Base-by-base conservation (phyloP, 768 basidiomycete genomes). In the Panus rudis region DNA sequence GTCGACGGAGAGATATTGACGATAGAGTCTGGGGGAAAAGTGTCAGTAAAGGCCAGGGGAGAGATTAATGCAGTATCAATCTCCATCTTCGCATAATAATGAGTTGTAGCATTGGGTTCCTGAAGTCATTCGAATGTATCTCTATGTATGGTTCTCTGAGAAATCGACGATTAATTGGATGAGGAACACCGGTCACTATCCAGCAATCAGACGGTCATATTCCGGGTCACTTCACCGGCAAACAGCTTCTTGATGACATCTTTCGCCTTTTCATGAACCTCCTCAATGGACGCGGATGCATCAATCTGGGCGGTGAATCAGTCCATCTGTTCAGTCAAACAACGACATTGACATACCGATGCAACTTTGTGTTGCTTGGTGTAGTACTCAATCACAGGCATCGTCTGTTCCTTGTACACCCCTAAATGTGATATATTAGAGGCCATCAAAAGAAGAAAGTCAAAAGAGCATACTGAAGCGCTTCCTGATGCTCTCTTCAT, bases 361-460 rank as follows among this genome's bases (percentile, higher is more conserved):
- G 81, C 79, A 11, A 96, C 87, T 61, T 89, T 92, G 52, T 65
- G 69, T 38, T 70, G 61, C 35, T 65, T 59, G 40, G 69, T 62
- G 60, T 94, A 93, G 63, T 92, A 73, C 35, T 91, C 69, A 43
- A 99, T 89, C 39, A 99, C 94, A 6, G 96, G 94, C 85, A 90
- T 91, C 5, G 84, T 88, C 42, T 88, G 82, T 38, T 81, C 77
- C 47, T 84, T 72, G 66, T 97, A 94, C 1, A 92, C 93, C 24
- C 69, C 92, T 86, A 43, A 11, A 42, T 6, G n/a, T n/a, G n/a
- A n/a, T n/a, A n/a, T n/a, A n/a, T n/a, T n/a, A n/a, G n/a, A n/a
- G n/a, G n/a, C n/a, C n/a, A n/a, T n/a, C n/a, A n/a, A n/a, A n/a
- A n/a, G n/a, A n/a, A n/a, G 30, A 16, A 33, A 11, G 13, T 7